A percentile compares a stretch with the other conserved stretches of the same genome.
phyloP scores from a whole-genome alignment of 2,329 filamentous ascomycete species.

The Septoria petroselini region DNA sequence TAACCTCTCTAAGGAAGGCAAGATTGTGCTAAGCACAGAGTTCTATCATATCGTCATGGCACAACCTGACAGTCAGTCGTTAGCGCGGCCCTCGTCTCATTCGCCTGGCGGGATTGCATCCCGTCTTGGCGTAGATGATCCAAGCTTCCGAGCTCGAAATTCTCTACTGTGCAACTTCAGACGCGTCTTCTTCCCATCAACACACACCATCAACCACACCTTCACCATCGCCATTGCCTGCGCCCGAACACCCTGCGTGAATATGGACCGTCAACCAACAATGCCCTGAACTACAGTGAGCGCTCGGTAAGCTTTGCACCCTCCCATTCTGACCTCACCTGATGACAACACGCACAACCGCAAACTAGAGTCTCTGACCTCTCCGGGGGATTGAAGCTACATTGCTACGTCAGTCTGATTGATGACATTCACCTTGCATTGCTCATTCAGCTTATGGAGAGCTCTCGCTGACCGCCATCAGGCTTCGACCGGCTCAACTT shows the following conservation, averaged over 20 bases:
- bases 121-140: too few relatives aligned
- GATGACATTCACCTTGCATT: conserved; percentile 4
- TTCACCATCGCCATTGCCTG: not conserved
- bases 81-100: too few relatives aligned
- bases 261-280: not conserved
- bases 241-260: not conserved
- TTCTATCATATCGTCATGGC: too few relatives aligned
- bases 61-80: too few relatives aligned
- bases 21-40: too few relatives aligned
- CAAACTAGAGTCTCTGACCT: conserved; percentile 34
- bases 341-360: conserved; percentile 31
- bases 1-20: too few relatives aligned
- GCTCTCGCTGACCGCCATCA: not conserved
- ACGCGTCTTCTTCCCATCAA: conserved; percentile 4
- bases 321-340: conserved; percentile 8
- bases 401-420: conserved; percentile 33
- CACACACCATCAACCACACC: not conserved
- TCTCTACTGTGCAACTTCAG: conserved; percentile 5
- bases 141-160: conserved; percentile 12
- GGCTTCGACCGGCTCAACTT: not conserved
- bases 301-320: conserved; percentile 16
- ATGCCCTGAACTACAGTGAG: conserved; percentile 3
- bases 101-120: too few relatives aligned
- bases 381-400: conserved; percentile 30
- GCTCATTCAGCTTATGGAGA: not conserved